phyloP scores from a whole-genome alignment of 768 basidiomycete genomes.

The Amanita brunnescens region DNA sequence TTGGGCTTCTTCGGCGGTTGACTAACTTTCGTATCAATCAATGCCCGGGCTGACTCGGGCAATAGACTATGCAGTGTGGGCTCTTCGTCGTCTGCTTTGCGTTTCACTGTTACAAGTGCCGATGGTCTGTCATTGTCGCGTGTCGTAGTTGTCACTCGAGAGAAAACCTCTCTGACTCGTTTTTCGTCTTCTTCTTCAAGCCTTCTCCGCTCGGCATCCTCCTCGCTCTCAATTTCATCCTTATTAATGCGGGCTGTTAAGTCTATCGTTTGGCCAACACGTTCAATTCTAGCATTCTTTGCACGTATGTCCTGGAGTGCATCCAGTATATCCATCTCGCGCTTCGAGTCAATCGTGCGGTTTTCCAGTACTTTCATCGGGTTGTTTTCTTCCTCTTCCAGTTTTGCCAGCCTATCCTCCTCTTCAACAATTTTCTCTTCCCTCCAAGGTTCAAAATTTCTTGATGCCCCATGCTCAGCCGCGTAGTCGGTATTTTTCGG shows the following conservation, averaged over 20 bases:
- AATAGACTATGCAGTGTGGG: conserved; percentile 63
- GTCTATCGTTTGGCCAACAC: conserved; percentile 69
- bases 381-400: conserved; percentile 91
- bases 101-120: conserved; percentile 63
- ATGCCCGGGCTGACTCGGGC: conserved; percentile 52
- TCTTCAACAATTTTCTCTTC: conserved; percentile 73
- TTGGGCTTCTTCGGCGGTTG: conserved; percentile 52
- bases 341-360: conserved; percentile 83
- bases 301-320: conserved; percentile 89
- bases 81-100: conserved; percentile 75
- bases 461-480: conserved; percentile 93
- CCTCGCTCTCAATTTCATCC: conserved; percentile 72
- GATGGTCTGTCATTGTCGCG: conserved; percentile 11
- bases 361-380: conserved; percentile 97
- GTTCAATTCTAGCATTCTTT: conserved; percentile 81
- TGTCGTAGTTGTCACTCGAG: conserved; percentile 46
- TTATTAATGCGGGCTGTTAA: conserved; percentile 50
- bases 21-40: conserved; percentile 43
- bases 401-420: conserved; percentile 73
- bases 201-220: conserved; percentile 57
- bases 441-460: conserved; percentile 97
- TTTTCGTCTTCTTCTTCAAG: conserved; percentile 91
- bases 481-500: conserved; percentile 93
- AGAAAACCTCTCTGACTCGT: conserved; percentile 80
- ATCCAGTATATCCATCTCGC: conserved; percentile 98